These are phyloP conservation scores for Moelleriella libera DNA, from an alignment of 2,329 filamentous ascomycete genomes.

Conservation along the genomic window DNA sequence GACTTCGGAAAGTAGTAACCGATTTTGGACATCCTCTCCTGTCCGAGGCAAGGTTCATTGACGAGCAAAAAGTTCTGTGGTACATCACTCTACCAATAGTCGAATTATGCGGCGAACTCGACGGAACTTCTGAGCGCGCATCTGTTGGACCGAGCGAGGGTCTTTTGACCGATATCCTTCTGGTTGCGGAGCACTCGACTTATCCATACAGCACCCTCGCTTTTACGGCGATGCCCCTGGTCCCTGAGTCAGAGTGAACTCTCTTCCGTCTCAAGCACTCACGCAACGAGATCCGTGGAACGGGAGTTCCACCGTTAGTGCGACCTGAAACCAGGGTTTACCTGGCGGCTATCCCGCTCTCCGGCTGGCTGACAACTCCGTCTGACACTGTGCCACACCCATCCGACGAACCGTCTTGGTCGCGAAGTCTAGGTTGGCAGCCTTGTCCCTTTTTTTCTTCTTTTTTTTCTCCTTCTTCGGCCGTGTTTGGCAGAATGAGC, in stretches of 20 bases:
- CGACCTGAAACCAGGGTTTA: neutral
- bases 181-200: neutral
- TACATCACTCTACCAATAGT: too few species aligned
- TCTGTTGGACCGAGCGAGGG: too few species aligned
- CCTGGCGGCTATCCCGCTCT: neutral
- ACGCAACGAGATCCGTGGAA: neutral
- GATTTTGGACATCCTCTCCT: too few species aligned
- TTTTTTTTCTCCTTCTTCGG: too few species aligned
- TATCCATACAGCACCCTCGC: neutral
- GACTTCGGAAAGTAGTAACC: too few species aligned
- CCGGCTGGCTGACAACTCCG: neutral
- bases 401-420: neutral
- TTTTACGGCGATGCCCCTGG: neutral
- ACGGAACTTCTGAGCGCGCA: too few species aligned
- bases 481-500: neutral
- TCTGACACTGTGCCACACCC: neutral
- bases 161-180: too few species aligned
- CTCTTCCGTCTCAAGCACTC: neutral
- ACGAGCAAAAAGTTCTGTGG: too few species aligned
- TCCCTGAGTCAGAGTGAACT: neutral
- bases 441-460: too few species aligned
- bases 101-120: too few species aligned
- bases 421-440: too few species aligned
- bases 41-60: too few species aligned
- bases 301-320: neutral